Base-by-base conservation (phyloP, 495 filamentous ascomycete species). In the Zalerion maritima region DNA sequence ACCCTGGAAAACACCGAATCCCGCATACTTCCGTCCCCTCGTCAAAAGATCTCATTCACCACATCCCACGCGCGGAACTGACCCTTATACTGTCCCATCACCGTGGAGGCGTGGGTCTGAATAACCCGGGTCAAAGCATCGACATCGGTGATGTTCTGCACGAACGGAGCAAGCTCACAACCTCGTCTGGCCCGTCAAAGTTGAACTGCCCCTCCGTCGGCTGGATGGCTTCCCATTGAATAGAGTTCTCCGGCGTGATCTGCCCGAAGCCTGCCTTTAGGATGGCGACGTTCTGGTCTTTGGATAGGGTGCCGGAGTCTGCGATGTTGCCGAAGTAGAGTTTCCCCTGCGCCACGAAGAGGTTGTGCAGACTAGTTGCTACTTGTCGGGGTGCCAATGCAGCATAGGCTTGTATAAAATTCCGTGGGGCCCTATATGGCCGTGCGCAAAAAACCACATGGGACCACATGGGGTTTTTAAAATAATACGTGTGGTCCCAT, bases 21-120 rank as follows among this genome's bases (percentile, higher is more conserved):
- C 30, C 70, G 63, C 28, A 73, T 57, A 11, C 58, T 56, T 24
- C 71, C 73, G 34, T 67, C 57, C n/a, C n/a, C 40, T 78, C 72
- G 50, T 69, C 65, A 55, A n/a, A 78, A 73, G 41, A 75, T 71
- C 49, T 77, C 70, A 54, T 78, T 77, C 29, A 71, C 59, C 18
- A 78, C 72, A 37, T 77, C 71, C 61, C 67, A 79, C 28, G 52
- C 61, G 34, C 60, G 58, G 42, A 76, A 64, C 58, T 74, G 70
- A 40, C 72, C 73, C 51, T 64, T 69, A 42, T 65, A 79, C 12
- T 63, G 65, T 13, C 47, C 49, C 35, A 73, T 61, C 32, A 75
- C 49, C 8, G 58, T 67, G 1, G 49, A 59, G 40, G 72, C 60
- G 56, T 77, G 73, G 42, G 66, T 71, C 47, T 73, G 41, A 27